These are phyloP conservation scores for Garcia nutans DNA, from an alignment of 345 rosid species.

Conservation along the genomic window DNA sequence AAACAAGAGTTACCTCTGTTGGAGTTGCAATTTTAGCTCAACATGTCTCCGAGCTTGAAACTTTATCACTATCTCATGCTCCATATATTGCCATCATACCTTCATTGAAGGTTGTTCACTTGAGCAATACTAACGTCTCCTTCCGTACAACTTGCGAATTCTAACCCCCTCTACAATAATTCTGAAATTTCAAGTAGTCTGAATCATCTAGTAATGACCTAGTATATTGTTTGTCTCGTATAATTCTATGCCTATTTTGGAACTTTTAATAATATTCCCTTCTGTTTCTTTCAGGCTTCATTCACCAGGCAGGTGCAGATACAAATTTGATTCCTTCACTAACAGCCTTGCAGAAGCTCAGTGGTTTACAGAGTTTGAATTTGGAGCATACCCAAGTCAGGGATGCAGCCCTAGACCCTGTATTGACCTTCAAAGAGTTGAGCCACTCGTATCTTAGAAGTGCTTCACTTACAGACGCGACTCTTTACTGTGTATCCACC, in stretches of 20 bases:
- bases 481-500: constrained; percentile 58
- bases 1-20: constrained; percentile 65
- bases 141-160: not conserved
- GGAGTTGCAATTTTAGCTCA: constrained; percentile 61
- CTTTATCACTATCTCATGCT: constrained; percentile 56
- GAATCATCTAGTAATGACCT: too few species aligned
- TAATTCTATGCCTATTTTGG: not conserved
- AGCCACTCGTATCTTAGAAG: constrained; percentile 55
- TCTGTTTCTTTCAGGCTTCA: constrained; percentile 51
- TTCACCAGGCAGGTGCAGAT: constrained; percentile 36
- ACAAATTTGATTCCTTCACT: constrained; percentile 39
- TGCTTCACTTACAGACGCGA: constrained; percentile 64
- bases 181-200: not conserved
- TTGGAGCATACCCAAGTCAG: constrained; percentile 62
- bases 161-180: not conserved
- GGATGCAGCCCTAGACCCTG: constrained; percentile 55
- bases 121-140: constrained; percentile 53
- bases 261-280: constrained; percentile 1
- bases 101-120: constrained; percentile 56
- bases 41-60: constrained; percentile 65
- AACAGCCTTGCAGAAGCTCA: constrained; percentile 48
- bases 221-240: not conserved
- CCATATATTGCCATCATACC: constrained; percentile 55
- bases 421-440: constrained; percentile 48
- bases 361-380: constrained; percentile 52